phyloP scores from a whole-genome alignment of 2,329 filamentous ascomycete species.

The Rutstroemia sp. region DNA sequence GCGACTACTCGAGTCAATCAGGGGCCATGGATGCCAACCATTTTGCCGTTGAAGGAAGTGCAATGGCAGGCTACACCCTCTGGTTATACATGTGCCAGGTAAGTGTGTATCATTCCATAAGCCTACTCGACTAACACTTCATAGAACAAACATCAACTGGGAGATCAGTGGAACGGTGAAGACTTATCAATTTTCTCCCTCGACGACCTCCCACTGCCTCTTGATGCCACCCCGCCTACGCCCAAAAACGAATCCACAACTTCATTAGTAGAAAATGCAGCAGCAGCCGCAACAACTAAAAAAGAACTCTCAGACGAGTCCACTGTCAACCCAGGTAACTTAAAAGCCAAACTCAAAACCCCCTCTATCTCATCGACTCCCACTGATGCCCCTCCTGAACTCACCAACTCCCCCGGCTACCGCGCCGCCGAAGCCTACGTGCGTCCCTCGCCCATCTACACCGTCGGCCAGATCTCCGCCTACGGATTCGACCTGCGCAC shows the following conservation, averaged over 20 bases:
- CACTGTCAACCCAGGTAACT: constrained; percentile 64
- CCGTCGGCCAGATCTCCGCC: constrained; percentile 61
- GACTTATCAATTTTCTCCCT: constrained; percentile 84
- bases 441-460: constrained; percentile 71
- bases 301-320: constrained; percentile 43
- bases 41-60: constrained; percentile 79
- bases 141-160: constrained; percentile 78
- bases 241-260: constrained; percentile 39
- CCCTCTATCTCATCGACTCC: constrained; percentile 55
- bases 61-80: constrained; percentile 76
- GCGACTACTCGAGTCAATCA: constrained; percentile 88
- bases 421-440: constrained; percentile 91
- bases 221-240: constrained; percentile 41
- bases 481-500: constrained; percentile 78
- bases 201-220: constrained; percentile 64
- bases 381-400: constrained; percentile 45
- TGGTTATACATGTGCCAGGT: constrained; percentile 79
- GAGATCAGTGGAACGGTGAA: constrained; percentile 96
- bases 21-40: constrained; percentile 94
- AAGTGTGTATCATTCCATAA: constrained; percentile 25
- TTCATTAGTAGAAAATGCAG: constrained; percentile 35
- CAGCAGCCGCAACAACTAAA: constrained; percentile 28
- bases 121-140: constrained; percentile 15
- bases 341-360: constrained; percentile 65
- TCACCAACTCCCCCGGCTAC: constrained; percentile 63